Conservation (phyloP, 2,329 filamentous ascomycete genomes). For the Fusarium subtropicale region DNA sequence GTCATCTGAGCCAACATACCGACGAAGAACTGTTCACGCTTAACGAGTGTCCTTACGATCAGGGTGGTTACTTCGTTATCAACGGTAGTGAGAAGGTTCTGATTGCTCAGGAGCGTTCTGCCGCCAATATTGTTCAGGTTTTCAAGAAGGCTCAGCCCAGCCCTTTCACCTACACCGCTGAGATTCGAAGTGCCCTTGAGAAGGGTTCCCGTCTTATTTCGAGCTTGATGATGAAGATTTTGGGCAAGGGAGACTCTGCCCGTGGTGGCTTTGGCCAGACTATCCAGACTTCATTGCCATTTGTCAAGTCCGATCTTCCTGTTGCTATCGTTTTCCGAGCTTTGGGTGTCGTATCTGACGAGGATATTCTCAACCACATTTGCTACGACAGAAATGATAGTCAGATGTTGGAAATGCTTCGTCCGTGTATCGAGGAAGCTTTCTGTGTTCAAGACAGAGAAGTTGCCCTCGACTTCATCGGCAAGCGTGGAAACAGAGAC, state of each 20-base stretch:
- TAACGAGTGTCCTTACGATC: conserved; percentile 98
- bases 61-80: conserved; percentile 99
- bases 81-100: conserved; percentile 99
- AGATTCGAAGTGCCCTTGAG: conserved; percentile 95
- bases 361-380: conserved; percentile 98
- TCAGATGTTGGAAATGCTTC: conserved; percentile 97
- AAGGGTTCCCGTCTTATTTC: conserved; percentile 96
- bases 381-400: conserved; percentile 96
- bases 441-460: conserved; percentile 97
- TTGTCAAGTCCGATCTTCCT: conserved; percentile 92
- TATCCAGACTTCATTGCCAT: conserved; percentile 90
- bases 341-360: conserved; percentile 93
- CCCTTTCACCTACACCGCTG: conserved; percentile 90
- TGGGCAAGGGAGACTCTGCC: conserved; percentile 85
- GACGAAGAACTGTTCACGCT: conserved; percentile 90
- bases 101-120: conserved; percentile 96
- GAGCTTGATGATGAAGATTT: conserved; percentile 89
- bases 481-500: conserved; percentile 81
- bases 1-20: conserved; percentile 83
- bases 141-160: conserved; percentile 98
- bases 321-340: conserved; percentile 97
- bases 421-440: conserved; percentile 96
- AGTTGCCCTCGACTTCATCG: conserved; percentile 93
- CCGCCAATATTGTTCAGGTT: conserved; percentile 98
- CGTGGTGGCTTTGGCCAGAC: conserved; percentile 83